phyloP scores from a whole-genome alignment of 306 rosid species.

The Vicia villosa region DNA sequence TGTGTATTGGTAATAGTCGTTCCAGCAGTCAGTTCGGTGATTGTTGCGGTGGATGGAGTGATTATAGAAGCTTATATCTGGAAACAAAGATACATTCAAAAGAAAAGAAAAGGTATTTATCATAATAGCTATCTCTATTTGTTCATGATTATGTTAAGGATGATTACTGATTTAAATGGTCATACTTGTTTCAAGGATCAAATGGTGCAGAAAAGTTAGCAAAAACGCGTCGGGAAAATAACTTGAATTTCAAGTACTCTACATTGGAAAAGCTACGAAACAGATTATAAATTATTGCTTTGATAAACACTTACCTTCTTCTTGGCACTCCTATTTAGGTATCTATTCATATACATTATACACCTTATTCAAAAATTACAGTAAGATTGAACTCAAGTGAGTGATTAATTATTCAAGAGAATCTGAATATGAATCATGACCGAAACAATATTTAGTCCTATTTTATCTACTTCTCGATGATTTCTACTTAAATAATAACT shows the following conservation, averaged over 20 bases:
- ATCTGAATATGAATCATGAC: too few relatives aligned
- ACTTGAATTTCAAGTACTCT: too few relatives aligned
- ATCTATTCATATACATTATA: too few relatives aligned
- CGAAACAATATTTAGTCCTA: too few relatives aligned
- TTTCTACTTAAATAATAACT: too few relatives aligned
- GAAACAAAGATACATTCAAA: conserved; percentile 74
- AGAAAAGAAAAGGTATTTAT: conserved; percentile 77
- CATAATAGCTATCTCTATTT: neutral
- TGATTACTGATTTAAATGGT: conserved; percentile 21
- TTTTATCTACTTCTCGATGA: too few relatives aligned
- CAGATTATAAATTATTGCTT: too few relatives aligned
- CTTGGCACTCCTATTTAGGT: conserved; percentile 71
- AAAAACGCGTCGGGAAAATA: too few relatives aligned
- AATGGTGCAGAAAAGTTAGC: conserved; percentile 61
- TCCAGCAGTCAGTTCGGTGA: conserved; percentile 64
- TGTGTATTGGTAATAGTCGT: conserved; percentile 53
- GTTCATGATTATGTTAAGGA: neutral
- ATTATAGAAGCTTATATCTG: conserved; percentile 61
- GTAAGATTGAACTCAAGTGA: too few relatives aligned
- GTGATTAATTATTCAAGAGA: too few relatives aligned
- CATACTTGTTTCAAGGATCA: conserved; percentile 52
- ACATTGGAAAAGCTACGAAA: too few relatives aligned
- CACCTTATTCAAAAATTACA: too few relatives aligned
- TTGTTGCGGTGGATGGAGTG: conserved; percentile 54
- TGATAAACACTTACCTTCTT: conserved; percentile 72